Base-by-base conservation (phyloP, 2,329 filamentous ascomycete genomes). In the Fusarium neocosmosporiellum region DNA sequence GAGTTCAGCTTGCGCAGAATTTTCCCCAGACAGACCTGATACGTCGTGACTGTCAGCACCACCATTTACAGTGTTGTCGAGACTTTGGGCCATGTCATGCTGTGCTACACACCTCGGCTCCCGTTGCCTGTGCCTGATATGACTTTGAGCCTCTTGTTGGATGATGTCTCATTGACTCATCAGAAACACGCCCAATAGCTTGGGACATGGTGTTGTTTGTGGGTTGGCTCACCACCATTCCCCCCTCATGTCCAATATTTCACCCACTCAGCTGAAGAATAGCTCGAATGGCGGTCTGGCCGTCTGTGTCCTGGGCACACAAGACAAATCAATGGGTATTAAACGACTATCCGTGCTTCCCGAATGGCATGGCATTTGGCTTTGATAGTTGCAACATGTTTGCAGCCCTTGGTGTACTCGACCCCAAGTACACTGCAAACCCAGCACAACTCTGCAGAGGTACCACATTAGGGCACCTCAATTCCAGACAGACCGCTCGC, bases 101-200 rank as follows among this genome's bases (percentile, higher is more conserved):
- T 46, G 59, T 36, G 29, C 24, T 46, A 55, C 37, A 66, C 54
- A 69, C 66, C 69, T 74, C 66, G 65, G 69, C 59, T 74, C 59
- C 58, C 9, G 31, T 61, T 65, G 27, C 58, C 39, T 61, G 8
- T 27, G 36, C 43, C 39, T 31, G n/a, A 33, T 53, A 53, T 50
- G 43, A 37, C n/a, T 34, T 36, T 46, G 33, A 24, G n/a, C 46
- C 22, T 39, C 22, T 22, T 36, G 27, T 22, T 48, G 39, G 14
- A 31, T 36, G 55, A 37, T 70, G 54, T 34, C 18, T 41, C 18
- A 27, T 46, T 59, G 29, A 57, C 36, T 60, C 41, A 70, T 54
- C 18, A 36, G 24, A 60, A 37, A 22, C 16, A 34, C 11, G 31
- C 8, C 39, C 36, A 36, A 27, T 33, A 27, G 37, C 9, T 36